phyloP scores from a whole-genome alignment of 2,329 filamentous ascomycete genomes.

The Pestalotiopsis sp. region DNA sequence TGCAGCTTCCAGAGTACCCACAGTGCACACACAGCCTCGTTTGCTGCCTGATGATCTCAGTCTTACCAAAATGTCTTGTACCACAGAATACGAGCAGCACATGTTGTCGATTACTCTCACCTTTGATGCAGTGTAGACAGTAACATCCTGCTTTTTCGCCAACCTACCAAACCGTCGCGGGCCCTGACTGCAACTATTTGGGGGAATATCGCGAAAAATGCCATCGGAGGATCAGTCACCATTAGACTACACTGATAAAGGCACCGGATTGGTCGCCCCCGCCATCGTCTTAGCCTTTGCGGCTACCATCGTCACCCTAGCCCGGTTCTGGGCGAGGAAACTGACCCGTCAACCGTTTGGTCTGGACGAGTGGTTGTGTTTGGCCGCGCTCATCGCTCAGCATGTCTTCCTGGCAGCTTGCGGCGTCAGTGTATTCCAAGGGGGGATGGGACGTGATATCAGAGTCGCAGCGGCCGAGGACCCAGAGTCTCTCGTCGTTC shows the following conservation, averaged over 20 bases:
- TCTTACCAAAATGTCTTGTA: not conserved
- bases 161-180: not conserved
- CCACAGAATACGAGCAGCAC: not conserved
- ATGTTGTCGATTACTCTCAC: not conserved
- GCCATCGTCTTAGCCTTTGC: not conserved
- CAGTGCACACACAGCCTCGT: not conserved
- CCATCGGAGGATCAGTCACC: constrained; percentile 11
- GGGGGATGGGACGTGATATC: not conserved
- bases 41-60: not conserved
- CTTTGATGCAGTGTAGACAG: not conserved
- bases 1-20: not conserved
- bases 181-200: not conserved
- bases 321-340: not conserved
- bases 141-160: not conserved
- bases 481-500: not conserved
- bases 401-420: not conserved
- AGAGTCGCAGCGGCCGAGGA: not conserved
- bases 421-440: not conserved
- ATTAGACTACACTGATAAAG: constrained; percentile 10
- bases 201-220: not conserved
- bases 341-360: not conserved
- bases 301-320: not conserved
- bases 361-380: not conserved
- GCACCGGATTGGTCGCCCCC: constrained; percentile 6
- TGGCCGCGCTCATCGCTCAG: not conserved